Conservation (phyloP, 768 basidiomycete species). For the Gloeostereum incarnatum region DNA sequence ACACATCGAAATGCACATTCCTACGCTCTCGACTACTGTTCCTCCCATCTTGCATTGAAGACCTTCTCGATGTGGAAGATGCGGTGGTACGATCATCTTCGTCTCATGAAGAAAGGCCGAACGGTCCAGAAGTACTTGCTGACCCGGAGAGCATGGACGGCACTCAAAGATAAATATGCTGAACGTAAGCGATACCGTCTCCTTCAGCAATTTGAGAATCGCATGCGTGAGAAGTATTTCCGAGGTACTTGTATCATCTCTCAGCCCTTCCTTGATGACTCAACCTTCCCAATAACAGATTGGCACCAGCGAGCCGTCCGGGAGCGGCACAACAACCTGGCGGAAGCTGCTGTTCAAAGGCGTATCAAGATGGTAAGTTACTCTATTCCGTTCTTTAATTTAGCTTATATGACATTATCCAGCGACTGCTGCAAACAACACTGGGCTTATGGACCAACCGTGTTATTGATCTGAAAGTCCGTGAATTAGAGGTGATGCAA, state of each 20-base stretch:
- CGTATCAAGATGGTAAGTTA: constrained; percentile 29
- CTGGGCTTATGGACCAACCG: constrained; percentile 61
- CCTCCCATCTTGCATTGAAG: constrained; percentile 26
- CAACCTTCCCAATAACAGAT: constrained; percentile 24
- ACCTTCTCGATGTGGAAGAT: constrained; percentile 48
- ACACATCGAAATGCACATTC: constrained; percentile 35
- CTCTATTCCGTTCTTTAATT: neutral
- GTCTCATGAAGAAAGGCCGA: constrained; percentile 44
- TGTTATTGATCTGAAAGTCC: constrained; percentile 64
- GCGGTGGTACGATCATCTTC: constrained; percentile 37
- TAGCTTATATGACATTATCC: constrained; percentile 1
- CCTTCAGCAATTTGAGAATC: constrained; percentile 31
- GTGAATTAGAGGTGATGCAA: constrained; percentile 57
- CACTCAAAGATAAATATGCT: constrained; percentile 37
- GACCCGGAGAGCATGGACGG: constrained; percentile 34
- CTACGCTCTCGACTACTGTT: constrained; percentile 43
- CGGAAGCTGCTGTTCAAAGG: constrained; percentile 32
- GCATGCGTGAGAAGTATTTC: constrained; percentile 24
- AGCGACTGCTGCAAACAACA: constrained; percentile 44
- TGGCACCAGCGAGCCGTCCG: constrained; percentile 35
- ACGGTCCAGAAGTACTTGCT: constrained; percentile 42
- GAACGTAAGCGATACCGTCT: constrained; percentile 34
- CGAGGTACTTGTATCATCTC: constrained; percentile 18
- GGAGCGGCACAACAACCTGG: constrained; percentile 28
- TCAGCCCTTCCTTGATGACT: constrained; percentile 6